phyloP scores from a whole-genome alignment of 2,329 filamentous ascomycete genomes.

The Fusarium lyarnte region DNA sequence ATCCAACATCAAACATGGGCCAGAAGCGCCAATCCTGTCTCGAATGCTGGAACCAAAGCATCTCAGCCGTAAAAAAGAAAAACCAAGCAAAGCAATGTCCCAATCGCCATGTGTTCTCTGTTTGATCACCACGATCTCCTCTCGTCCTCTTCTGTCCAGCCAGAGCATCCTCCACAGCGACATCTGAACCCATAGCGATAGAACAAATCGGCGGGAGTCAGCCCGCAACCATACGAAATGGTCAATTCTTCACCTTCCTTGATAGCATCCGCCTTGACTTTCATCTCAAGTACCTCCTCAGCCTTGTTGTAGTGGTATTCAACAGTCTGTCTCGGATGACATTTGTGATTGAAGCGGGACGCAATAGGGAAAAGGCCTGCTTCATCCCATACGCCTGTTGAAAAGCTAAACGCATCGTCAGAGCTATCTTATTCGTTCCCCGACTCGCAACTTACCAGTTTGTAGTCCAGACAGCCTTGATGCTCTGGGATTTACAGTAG shows the following conservation, averaged over 20 bases:
- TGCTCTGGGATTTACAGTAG: constrained; percentile 40
- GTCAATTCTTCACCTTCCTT: constrained; percentile 59
- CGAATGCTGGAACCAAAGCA: not conserved
- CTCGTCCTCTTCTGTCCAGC: constrained; percentile 29
- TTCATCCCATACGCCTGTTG: constrained; percentile 37
- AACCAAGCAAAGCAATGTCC: not conserved
- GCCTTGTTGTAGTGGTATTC: constrained; percentile 54
- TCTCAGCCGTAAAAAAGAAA: not conserved
- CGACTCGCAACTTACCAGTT: constrained; percentile 55
- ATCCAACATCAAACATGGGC: not conserved
- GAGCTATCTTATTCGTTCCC: not conserved
- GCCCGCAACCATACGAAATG: constrained; percentile 57
- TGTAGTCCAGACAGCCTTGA: constrained; percentile 55
- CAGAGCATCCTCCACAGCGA: constrained; percentile 58
- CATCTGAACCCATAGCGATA: constrained; percentile 63
- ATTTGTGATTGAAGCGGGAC: constrained; percentile 69
- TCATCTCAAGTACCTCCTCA: constrained; percentile 53
- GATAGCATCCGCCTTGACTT: constrained; percentile 49
- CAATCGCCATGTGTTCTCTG: not conserved
- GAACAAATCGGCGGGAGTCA: constrained; percentile 51
- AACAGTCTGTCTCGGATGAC: constrained; percentile 54
- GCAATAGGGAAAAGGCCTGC: constrained; percentile 60
- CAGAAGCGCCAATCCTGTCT: not conserved
- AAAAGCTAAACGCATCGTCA: constrained; percentile 36
- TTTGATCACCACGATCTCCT: constrained; percentile 20